Conservation (phyloP, 208 protist genomes). For the Acanthamoeba lenticulata region DNA sequence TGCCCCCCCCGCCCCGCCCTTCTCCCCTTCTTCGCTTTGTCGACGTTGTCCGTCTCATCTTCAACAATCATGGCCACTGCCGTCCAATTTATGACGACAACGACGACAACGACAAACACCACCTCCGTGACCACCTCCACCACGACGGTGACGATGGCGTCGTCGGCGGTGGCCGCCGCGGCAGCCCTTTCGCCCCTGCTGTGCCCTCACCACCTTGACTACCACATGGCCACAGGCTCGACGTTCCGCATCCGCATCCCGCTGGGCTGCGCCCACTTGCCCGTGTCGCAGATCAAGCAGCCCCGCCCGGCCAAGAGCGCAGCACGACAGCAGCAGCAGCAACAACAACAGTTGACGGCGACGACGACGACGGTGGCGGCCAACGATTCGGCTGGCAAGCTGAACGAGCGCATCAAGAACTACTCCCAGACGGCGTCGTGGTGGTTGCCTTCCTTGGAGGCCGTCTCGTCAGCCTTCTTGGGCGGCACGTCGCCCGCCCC, state of each 20-base stretch:
- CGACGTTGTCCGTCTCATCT: too few relatives aligned
- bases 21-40: too few relatives aligned
- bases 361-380: not conserved
- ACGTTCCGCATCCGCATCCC: not conserved
- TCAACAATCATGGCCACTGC: too few relatives aligned
- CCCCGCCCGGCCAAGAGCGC: not conserved
- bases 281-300: not conserved
- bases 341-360: too few relatives aligned
- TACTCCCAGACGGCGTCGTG: constrained; percentile 8
- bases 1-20: too few relatives aligned
- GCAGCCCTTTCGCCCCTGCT: not conserved
- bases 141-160: too few relatives aligned
- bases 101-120: too few relatives aligned
- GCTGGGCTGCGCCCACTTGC: not conserved
- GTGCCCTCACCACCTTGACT: not conserved
- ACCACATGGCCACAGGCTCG: not conserved
- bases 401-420: not conserved
- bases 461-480: not conserved
- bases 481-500: not conserved
- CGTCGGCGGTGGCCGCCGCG: too few relatives aligned
- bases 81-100: too few relatives aligned
- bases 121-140: too few relatives aligned
- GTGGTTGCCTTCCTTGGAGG: not conserved
- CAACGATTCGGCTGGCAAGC: not conserved
- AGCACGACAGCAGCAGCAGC: too few relatives aligned